These are phyloP conservation scores for Heritiera littoralis DNA, from an alignment of 345 rosid species.

Conservation along the genomic window DNA sequence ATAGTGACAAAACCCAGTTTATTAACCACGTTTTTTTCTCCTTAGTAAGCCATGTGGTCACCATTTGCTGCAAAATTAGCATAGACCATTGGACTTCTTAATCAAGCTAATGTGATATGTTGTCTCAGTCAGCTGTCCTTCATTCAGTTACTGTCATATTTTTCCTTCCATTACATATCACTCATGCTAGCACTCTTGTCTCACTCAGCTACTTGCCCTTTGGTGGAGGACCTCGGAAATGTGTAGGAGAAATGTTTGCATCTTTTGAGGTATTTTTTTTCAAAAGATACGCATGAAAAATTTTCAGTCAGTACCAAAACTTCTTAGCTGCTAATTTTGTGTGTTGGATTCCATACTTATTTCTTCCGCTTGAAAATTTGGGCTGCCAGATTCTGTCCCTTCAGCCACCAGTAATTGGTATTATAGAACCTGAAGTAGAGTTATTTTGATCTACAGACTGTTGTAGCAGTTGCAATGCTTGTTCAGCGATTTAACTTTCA, in stretches of 20 bases:
- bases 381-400: neutral
- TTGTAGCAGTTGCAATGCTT: conserved; percentile 93
- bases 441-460: conserved; percentile 46
- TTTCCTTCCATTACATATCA: neutral
- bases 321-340: neutral
- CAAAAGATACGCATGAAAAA: neutral
- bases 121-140: neutral
- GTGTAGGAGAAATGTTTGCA: conserved; percentile 95
- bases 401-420: neutral
- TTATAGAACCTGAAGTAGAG: conserved; percentile 1
- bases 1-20: neutral
- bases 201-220: conserved; percentile 86
- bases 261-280: conserved; percentile 69
- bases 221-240: conserved; percentile 96
- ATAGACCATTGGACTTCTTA: neutral
- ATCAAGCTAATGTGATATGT: neutral
- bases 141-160: neutral
- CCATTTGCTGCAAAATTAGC: neutral
- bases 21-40: neutral
- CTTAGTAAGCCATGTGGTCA: neutral
- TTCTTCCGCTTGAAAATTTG: conserved; percentile 3
- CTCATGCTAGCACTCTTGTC: conserved; percentile 8
- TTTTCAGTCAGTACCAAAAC: neutral
- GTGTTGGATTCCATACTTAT: neutral
- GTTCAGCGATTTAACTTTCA: conserved; percentile 73